A percentile compares a stretch with the other conserved stretches of the same genome.
Conservation (phyloP, 495 filamentous ascomycete species). For the Sporormia fimetaria region DNA sequence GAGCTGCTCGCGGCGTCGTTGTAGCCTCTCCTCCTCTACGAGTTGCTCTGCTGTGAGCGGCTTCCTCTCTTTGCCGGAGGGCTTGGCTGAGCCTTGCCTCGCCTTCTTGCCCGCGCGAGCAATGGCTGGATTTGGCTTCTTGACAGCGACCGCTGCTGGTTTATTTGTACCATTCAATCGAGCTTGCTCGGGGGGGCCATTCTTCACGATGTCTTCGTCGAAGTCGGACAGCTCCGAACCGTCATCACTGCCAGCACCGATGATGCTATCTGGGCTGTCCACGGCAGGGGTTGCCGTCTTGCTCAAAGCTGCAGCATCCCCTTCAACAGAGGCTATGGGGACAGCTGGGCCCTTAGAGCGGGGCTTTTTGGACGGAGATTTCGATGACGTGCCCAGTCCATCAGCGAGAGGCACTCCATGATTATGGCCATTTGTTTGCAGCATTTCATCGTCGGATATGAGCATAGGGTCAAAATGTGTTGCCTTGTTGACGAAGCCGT, state of each 20-base stretch:
- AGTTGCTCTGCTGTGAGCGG: conserved; percentile 7
- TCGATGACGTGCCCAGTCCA: too few species aligned
- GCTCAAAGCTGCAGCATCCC: too few species aligned
- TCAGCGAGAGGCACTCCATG: too few species aligned
- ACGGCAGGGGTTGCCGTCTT: conserved; percentile 1
- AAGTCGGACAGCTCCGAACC: conserved; percentile 25
- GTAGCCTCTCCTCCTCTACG: conserved; percentile 7
- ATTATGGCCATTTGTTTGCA: too few species aligned
- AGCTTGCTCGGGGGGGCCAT: conserved; percentile 8
- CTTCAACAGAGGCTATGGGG: too few species aligned
- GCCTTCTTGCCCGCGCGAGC: conserved; percentile 21
- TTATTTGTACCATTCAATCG: conserved; percentile 9
- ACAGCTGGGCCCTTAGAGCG: too few species aligned
- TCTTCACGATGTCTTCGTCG: conserved; percentile 23
- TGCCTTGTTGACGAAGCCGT: too few species aligned
- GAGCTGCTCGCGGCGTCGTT: conserved; percentile 7
- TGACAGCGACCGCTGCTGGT: background rate
- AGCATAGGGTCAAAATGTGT: too few species aligned
- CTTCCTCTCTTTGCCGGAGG: conserved; percentile 12
- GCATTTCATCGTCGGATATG: too few species aligned
- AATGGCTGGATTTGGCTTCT: conserved; percentile 1
- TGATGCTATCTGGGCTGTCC: conserved; percentile 5
- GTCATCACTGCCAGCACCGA: conserved; percentile 7
- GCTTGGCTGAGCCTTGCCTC: conserved; percentile 5
- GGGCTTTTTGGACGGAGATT: too few species aligned